phyloP scores from a whole-genome alignment of 192 early-diverging fungal species.

The Coemansia aciculifera region DNA sequence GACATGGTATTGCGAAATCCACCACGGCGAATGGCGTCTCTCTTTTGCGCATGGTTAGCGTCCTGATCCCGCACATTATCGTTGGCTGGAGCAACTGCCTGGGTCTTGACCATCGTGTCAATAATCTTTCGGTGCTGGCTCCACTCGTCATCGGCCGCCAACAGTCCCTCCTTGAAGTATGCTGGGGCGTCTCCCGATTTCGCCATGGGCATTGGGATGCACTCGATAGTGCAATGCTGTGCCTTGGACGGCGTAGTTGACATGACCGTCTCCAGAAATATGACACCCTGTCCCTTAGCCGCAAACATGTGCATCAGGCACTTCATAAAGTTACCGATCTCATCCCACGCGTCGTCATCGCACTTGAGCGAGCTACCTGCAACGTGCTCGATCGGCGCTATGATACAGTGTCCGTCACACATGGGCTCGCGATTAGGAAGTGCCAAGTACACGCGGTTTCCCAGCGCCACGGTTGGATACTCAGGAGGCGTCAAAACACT shows the following conservation, averaged over 20 bases:
- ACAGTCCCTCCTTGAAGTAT: slow-evolving; percentile 87
- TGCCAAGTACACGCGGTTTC: slow-evolving; percentile 74
- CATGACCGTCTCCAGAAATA: slow-evolving; percentile 93
- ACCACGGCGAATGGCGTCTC: slow-evolving; percentile 44
- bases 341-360: slow-evolving; percentile 91
- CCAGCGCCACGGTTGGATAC: slow-evolving; percentile 74
- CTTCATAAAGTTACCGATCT: slow-evolving; percentile 96
- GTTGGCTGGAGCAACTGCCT: slow-evolving; percentile 11
- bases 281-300: slow-evolving; percentile 62
- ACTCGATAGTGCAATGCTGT: slow-evolving; percentile 84
- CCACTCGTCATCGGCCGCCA: slow-evolving; percentile 83
- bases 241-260: slow-evolving; percentile 66
- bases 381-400: slow-evolving; percentile 87
- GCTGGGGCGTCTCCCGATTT: slow-evolving; percentile 73
- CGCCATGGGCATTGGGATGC: slow-evolving; percentile 84
- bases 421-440: slow-evolving; percentile 74
- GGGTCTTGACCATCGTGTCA: slow-evolving; percentile 66
- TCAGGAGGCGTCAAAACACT: slow-evolving; percentile 62
- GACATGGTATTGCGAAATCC: slow-evolving; percentile 74
- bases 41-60: slow-evolving; percentile 21
- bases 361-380: slow-evolving; percentile 75
- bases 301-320: slow-evolving; percentile 88
- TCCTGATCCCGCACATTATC: slow-evolving; percentile 39
- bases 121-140: slow-evolving; percentile 78
- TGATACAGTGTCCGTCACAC: slow-evolving; percentile 83